A percentile compares a stretch with the other conserved stretches of the same genome.
phyloP scores from a whole-genome alignment of 2,329 filamentous ascomycete species.

The Escovopsis sp. region DNA sequence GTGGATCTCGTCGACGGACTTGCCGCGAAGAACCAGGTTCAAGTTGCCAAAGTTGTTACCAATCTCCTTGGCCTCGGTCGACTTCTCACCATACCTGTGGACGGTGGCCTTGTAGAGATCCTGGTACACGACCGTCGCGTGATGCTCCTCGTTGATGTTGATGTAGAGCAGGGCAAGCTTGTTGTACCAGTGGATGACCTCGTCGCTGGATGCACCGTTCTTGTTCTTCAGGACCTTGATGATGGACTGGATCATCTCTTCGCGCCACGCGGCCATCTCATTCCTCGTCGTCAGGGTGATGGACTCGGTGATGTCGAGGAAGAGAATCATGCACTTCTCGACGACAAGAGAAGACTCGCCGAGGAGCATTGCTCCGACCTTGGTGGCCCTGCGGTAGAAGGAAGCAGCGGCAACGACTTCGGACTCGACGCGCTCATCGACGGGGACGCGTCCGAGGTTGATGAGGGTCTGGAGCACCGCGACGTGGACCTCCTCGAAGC shows the following conservation, averaged over 20 bases:
- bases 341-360: slow-evolving; percentile 19
- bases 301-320: slow-evolving; percentile 20
- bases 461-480: slow-evolving; percentile 23
- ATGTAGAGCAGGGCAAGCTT: slow-evolving; percentile 22
- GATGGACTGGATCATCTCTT: slow-evolving; percentile 24
- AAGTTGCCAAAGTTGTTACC: slow-evolving; percentile 19
- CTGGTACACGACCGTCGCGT: slow-evolving; percentile 17
- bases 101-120: slow-evolving; percentile 21
- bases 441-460: slow-evolving; percentile 20
- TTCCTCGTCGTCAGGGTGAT: slow-evolving; percentile 21
- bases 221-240: slow-evolving; percentile 22
- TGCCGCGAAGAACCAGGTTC: slow-evolving; percentile 18
- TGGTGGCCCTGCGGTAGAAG: slow-evolving; percentile 22
- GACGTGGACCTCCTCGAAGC: slow-evolving; percentile 21
- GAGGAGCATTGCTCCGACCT: slow-evolving; percentile 17
- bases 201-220: slow-evolving; percentile 19
- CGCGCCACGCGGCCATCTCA: slow-evolving; percentile 20
- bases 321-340: slow-evolving; percentile 20
- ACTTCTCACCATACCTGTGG: slow-evolving; percentile 18
- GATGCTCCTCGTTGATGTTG: slow-evolving; percentile 19
- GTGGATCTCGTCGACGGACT: slow-evolving; percentile 12
- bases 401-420: slow-evolving; percentile 12
- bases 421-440: slow-evolving; percentile 10
- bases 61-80: slow-evolving; percentile 15
- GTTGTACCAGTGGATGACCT: slow-evolving; percentile 22